phyloP scores from a whole-genome alignment of 2,329 filamentous ascomycete genomes.

The Botryotinia globosa region DNA sequence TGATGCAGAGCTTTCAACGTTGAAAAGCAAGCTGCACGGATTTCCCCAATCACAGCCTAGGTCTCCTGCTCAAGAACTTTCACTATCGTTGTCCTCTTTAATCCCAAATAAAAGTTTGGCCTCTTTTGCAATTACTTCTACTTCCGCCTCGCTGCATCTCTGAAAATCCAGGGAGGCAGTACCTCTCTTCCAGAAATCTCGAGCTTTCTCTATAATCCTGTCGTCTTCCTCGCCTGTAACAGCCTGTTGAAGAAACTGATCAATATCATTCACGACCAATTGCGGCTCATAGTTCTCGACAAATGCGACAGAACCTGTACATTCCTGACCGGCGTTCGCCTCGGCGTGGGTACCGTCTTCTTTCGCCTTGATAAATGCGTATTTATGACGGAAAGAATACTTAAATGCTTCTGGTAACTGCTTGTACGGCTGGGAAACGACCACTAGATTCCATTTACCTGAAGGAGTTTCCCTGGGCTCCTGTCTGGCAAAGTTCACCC shows the following conservation, averaged over 20 bases:
- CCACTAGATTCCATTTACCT: not conserved
- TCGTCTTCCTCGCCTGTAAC: not conserved
- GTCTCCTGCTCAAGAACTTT: not conserved
- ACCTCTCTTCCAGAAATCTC: not conserved
- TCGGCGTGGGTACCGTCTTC: not conserved
- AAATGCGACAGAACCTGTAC: not conserved
- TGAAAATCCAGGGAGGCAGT: not conserved
- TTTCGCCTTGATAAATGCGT: not conserved
- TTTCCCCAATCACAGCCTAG: not conserved
- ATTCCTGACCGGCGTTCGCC: not conserved
- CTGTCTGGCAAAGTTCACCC: not conserved
- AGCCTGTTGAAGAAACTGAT: not conserved
- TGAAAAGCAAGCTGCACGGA: not conserved
- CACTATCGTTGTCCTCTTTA: not conserved
- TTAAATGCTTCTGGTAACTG: not conserved
- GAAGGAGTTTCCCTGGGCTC: not conserved
- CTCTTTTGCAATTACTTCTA: not conserved
- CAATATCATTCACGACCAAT: not conserved
- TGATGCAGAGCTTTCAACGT: rapidly evolving
- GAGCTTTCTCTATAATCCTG: not conserved
- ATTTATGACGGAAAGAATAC: not conserved
- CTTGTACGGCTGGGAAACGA: not conserved
- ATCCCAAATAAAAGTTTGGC: not conserved
- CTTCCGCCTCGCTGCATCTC: not conserved
- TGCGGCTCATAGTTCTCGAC: not conserved